Percentiles rank a stretch among this genome's conserved stretches.
Conservation (phyloP, 306 rosid genomes). For the Rosa persica region DNA sequence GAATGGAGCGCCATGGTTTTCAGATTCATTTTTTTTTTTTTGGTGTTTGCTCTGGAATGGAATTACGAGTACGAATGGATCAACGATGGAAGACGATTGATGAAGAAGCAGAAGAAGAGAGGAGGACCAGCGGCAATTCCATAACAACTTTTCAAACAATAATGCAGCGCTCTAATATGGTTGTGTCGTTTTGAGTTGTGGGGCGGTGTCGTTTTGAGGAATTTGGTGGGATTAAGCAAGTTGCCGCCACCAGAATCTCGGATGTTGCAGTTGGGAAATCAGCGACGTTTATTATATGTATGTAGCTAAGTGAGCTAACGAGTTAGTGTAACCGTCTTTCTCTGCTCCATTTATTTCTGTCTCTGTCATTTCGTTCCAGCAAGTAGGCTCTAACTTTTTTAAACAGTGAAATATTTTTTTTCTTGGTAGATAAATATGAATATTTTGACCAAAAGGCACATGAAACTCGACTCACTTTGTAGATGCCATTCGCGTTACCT, state of each 20-base stretch:
- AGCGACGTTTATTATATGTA: neutral
- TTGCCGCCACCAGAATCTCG: neutral
- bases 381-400: too few relatives aligned
- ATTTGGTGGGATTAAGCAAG: neutral
- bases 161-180: neutral
- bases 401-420: too few relatives aligned
- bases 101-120: neutral
- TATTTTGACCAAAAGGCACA: too few relatives aligned
- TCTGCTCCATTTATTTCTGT: neutral
- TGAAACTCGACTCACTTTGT: too few relatives aligned
- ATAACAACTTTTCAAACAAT: conserved; percentile 6
- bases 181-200: neutral
- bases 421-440: too few relatives aligned
- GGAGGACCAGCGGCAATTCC: conserved; percentile 2
- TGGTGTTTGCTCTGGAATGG: neutral
- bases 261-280: neutral
- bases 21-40: conserved; percentile 23
- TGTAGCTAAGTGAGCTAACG: neutral
- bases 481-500: too few relatives aligned
- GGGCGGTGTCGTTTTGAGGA: neutral
- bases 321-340: neutral
- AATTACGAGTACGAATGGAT: neutral
- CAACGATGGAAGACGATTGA: neutral
- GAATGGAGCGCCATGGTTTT: conserved; percentile 24
- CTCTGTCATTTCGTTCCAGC: neutral